Conservation (phyloP, 2,329 filamentous ascomycete genomes). For the Colletotrichum melonis region DNA sequence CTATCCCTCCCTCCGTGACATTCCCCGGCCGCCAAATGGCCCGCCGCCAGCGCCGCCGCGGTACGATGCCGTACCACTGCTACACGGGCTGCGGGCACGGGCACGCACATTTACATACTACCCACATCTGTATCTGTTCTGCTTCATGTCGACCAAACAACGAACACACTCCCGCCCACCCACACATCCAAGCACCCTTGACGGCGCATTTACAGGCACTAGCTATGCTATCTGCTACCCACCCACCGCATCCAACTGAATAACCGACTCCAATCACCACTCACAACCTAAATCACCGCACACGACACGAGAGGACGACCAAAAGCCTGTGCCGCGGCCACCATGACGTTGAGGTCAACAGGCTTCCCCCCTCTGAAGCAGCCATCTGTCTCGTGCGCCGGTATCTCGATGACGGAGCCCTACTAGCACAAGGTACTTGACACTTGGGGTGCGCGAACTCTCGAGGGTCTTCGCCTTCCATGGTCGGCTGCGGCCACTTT, state of each 20-base stretch:
- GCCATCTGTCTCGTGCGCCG: not conserved
- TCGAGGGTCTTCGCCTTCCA: not conserved
- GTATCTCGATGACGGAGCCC: not conserved
- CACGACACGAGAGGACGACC: not conserved
- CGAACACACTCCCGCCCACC: not conserved
- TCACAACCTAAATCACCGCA: not conserved
- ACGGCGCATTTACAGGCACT: not conserved
- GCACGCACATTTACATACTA: constrained; percentile 7
- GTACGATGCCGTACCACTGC: constrained; percentile 21
- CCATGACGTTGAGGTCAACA: constrained; percentile 24
- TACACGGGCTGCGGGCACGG: not conserved
- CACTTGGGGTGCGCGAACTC: not conserved
- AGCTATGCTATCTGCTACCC: not conserved
- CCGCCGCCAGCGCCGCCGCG: constrained; percentile 24
- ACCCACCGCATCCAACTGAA: constrained; percentile 11
- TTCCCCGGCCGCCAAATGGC: constrained; percentile 32
- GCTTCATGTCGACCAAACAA: not conserved
- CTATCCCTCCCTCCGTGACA: constrained; percentile 18
- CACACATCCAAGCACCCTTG: not conserved
- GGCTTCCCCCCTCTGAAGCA: not conserved
- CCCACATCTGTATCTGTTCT: not conserved
- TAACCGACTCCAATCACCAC: constrained; percentile 28
- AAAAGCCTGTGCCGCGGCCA: constrained; percentile 13
- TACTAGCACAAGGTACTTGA: not conserved
- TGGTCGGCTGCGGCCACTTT: not conserved